These are phyloP conservation scores for Oryza meyeriana DNA, from an alignment of 176 grass and related monocot species.

Conservation along the genomic window DNA sequence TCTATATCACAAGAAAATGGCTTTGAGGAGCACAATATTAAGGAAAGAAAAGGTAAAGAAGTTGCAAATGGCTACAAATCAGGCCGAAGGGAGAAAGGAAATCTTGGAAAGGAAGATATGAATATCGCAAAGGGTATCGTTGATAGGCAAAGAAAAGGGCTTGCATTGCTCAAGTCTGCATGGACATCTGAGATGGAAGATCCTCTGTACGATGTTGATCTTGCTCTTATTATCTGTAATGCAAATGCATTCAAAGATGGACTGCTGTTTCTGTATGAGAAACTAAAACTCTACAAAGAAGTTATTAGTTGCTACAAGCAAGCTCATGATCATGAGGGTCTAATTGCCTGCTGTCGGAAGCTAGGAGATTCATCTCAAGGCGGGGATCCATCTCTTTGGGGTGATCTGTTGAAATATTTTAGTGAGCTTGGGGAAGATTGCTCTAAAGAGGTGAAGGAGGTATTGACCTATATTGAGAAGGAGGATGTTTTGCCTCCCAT, in stretches of 20 bases:
- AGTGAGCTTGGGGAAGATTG: constrained; percentile 89
- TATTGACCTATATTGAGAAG: constrained; percentile 87
- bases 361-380: constrained; percentile 85
- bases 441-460: constrained; percentile 95
- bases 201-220: constrained; percentile 84
- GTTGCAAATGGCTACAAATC: constrained; percentile 41
- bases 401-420: constrained; percentile 95
- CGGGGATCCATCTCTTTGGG: constrained; percentile 86
- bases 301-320: constrained; percentile 99
- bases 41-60: constrained; percentile 54
- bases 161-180: constrained; percentile 75
- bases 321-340: constrained; percentile 84
- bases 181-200: constrained; percentile 88
- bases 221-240: constrained; percentile 89
- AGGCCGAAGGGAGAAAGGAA: constrained; percentile 42
- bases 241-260: constrained; percentile 88
- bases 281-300: constrained; percentile 92
- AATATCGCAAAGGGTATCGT: constrained; percentile 47
- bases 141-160: constrained; percentile 77
- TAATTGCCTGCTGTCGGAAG: constrained; percentile 96
- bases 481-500: constrained; percentile 92
- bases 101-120: constrained; percentile 38
- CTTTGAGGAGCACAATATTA: constrained; percentile 44
- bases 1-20: constrained; percentile 75
- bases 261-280: constrained; percentile 91